Base-by-base conservation (phyloP, 1,139 yeast species). In the Meyerozyma guilliermondii region DNA sequence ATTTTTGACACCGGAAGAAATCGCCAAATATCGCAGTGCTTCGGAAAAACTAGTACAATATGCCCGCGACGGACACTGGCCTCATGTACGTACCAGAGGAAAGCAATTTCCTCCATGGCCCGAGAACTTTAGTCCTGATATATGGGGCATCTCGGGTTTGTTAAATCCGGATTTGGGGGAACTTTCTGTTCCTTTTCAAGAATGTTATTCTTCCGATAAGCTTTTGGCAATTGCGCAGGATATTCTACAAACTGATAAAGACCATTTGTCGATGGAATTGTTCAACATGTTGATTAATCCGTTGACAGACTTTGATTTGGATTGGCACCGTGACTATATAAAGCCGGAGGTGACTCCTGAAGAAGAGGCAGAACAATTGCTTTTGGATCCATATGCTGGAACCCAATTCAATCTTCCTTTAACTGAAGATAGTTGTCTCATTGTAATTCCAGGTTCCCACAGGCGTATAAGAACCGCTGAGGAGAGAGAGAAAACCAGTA, bases 81-180 rank as follows among this genome's bases (percentile, higher is more conserved):
- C 73, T 13, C 64, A 69, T 38, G 80, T 76, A 11, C 65, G 82
- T 52, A 75, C 80, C 4, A 58, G 75, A 41, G 80, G 80, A 5
- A 77, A 77, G 49, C 81, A 76, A 53, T 77, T 77, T 51, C 81
- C 82, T 4, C 81, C 82, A 18, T 77, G 82, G 81, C 81, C 81
- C 11, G 62, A 64, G 48, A 73, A 74, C 49, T 74, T 71, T 50
- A 68, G 71, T 45, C 80, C 81, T 3, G 81, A 77, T 47, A 76
- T 77, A 46, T 77, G 82, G 82, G 82, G 82, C 1, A 62, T 77
- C 13, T 60, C 74, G 10, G 79, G 79, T 2, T 61, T 77, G 41
- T 61, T 77, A 54, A 74, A 76, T 49, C 82, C 82, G 0, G 75
- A 70, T 41, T 59, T 76, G 48, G 66, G 66, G 2, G 71, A 66